Conservation (phyloP, 129 eudicot species). For the Tagetes erecta region DNA sequence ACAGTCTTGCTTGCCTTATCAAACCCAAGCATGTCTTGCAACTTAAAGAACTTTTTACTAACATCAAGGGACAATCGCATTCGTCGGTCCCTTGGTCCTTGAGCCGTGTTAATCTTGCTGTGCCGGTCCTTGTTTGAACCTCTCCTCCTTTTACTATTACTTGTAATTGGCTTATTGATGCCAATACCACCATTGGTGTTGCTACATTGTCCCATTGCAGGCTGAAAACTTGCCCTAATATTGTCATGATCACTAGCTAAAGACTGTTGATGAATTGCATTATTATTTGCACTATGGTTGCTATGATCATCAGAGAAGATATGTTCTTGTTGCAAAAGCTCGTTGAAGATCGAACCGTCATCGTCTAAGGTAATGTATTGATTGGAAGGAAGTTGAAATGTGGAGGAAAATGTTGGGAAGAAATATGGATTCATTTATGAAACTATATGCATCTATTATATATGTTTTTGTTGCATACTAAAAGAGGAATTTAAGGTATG, state of each 20-base stretch:
- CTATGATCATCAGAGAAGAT: constrained; percentile 26
- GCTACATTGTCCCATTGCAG: constrained; percentile 16
- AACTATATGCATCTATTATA: neutral
- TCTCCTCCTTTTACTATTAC: constrained; percentile 18
- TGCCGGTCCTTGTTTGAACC: constrained; percentile 55
- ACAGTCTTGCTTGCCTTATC: constrained; percentile 79
- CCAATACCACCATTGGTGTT: constrained; percentile 8
- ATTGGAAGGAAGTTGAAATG: constrained; percentile 37
- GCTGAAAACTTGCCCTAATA: constrained; percentile 5
- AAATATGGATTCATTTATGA: constrained; percentile 2
- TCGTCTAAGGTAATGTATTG: constrained; percentile 36
- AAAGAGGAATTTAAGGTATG: no score
- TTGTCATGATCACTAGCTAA: neutral
- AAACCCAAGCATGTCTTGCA: constrained; percentile 67
- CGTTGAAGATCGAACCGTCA: constrained; percentile 35
- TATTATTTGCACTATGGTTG: constrained; percentile 10
- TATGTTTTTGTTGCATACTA: neutral
- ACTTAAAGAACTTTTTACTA: constrained; percentile 56
- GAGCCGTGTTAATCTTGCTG: constrained; percentile 79
- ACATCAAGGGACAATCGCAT: constrained; percentile 38
- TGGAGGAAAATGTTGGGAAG: constrained; percentile 17
- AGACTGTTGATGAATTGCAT: constrained; percentile 11
- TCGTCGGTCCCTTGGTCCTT: constrained; percentile 74
- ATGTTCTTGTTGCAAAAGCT: constrained; percentile 22
- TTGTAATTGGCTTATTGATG: constrained; percentile 9